A percentile compares a stretch with the other conserved stretches of the same genome.
Evolutionary conservation across 495 filamentous ascomycete species (phyloP).

Genomic region (Aspergillus asperescens): DNA sequence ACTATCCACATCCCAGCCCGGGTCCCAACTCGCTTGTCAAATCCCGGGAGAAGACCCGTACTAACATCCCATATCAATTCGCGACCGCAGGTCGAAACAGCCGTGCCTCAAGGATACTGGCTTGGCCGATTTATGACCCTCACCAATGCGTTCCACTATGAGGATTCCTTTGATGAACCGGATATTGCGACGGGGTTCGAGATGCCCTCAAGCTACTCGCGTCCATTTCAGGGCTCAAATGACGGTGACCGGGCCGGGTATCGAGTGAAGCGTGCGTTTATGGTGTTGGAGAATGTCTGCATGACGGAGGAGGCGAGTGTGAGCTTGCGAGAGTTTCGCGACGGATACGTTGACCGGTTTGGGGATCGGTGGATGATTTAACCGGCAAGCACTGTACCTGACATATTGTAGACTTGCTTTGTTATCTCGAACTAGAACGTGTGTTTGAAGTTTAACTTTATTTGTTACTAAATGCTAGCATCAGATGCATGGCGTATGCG

Average conservation of each 20-base stretch:
- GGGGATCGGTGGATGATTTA: conserved; percentile 20
- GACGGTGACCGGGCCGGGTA: conserved; percentile 16
- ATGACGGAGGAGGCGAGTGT: conserved; percentile 42
- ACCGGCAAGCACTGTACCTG: background rate
- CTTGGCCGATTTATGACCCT: conserved; percentile 50
- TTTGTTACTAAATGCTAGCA: background rate
- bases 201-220: conserved; percentile 22
- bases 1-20: background rate
- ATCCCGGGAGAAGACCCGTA: background rate
- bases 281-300: conserved; percentile 44
- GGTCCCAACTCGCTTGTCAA: background rate
- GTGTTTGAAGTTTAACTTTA: background rate
- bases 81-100: conserved; percentile 16
- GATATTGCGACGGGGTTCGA: conserved; percentile 21
- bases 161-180: conserved; percentile 33
- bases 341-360: conserved; percentile 34
- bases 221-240: conserved; percentile 14
- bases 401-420: background rate
- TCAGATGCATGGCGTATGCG: background rate
- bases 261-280: conserved; percentile 44
- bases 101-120: conserved; percentile 42
- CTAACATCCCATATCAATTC: conserved; percentile 5
- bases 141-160: conserved; percentile 48
- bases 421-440: background rate
- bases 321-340: conserved; percentile 45